Evolutionary conservation across 495 filamentous ascomycete genomes (phyloP), one percentile per base, ranked within the genome.

Genomic region (Barbatosphaeria neglecta): DNA sequence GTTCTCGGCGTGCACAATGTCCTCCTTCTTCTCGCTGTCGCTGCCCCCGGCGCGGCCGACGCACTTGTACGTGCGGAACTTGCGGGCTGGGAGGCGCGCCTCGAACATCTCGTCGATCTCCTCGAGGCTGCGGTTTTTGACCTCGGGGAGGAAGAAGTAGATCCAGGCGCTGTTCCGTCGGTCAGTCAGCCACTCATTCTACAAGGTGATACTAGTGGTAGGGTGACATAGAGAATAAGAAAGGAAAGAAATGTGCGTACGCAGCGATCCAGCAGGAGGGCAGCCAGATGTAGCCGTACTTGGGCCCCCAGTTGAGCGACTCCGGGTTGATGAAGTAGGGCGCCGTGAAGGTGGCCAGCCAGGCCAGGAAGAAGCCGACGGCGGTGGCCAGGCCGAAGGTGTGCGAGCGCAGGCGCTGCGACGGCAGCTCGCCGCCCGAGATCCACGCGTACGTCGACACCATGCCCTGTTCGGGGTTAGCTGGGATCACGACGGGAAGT

Each of bases 311-410:
- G 47, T 73, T 69, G 13, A 80, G 49, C 10, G 68, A 56, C 25
- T 59, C 59, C 0, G 77, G 76, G 45, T 80, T 80, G 55, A 81
- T 80, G 50, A 82, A 80, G 50, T 82, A 80, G 17, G 77, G 69
- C 6, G 75, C 73, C 0, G 75, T 77, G 44, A 80, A 80, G 2
- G 73, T 77, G 2, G 70, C 70, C 40, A 80, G 57, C 77, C 77
- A 77, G 11, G 70, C 73, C 17, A 64, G 67, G 38, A 75, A 61
- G 54, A 76, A 78, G 6, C 73, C 74, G 2, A 76, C 53, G 6
- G 73, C 67, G 0, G 74, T 68, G 1, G 75, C 75, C 22, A 78
- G 49, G 40, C 77, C 76, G 41, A 79, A 78, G 0, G 75, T 78
- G 55, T 78, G 76, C 22, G 65, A 69, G 6, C 76, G 68, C 20